phyloP scores from a whole-genome alignment of 129 eudicot genomes.

The Tagetes patula region DNA sequence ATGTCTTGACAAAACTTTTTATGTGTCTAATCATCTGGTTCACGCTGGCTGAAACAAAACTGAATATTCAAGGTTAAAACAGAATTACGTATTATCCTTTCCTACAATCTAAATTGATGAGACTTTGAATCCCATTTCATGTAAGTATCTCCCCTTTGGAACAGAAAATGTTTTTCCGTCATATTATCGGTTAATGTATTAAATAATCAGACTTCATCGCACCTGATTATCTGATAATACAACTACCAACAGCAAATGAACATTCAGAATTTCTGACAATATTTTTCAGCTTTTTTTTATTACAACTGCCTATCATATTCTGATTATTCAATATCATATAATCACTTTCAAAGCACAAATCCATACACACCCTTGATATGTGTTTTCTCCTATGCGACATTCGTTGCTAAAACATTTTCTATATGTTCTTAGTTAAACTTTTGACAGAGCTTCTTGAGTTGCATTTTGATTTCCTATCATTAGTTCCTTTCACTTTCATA shows the following conservation, averaged over 20 bases:
- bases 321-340: neutral
- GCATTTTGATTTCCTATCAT: neutral
- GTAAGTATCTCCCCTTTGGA: neutral
- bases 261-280: neutral
- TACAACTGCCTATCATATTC: neutral
- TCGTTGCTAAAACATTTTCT: neutral
- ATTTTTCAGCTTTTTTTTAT: neutral
- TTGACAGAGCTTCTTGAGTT: constrained; percentile 10
- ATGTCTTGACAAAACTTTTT: neutral
- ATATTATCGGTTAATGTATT: neutral
- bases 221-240: constrained; percentile 1
- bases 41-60: neutral
- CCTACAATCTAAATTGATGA: neutral
- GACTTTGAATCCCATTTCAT: neutral
- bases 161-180: neutral
- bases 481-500: neutral
- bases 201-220: neutral
- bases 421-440: neutral
- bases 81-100: neutral
- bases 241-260: neutral
- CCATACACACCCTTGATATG: neutral
- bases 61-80: neutral
- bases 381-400: constrained; percentile 7
- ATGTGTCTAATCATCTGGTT: neutral
- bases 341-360: constrained; percentile 10